Evolutionary conservation across 352 stramenopile species (phyloP), one percentile per base, ranked within the genome.

Genomic region (Pythium guiyangense): DNA sequence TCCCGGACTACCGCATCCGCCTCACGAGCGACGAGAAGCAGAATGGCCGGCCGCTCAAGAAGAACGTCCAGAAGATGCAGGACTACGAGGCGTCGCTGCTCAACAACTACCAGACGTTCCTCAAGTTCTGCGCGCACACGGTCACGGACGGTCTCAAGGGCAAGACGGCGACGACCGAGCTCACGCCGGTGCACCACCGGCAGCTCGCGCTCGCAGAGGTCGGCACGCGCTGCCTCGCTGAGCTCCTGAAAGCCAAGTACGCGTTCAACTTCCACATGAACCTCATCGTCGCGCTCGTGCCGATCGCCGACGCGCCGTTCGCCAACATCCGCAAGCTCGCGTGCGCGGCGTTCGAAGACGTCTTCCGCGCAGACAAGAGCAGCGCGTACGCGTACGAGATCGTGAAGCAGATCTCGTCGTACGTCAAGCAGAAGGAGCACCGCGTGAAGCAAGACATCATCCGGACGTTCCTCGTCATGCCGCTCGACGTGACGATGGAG

Each of bases 1-100:
- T 98, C 34, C 96, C 96, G 0, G 83, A 92, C 57, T 98, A 99
- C 74, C 85, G 95, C 52, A 98, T 99, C 51, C 90, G 94, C 57
- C 60, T 89, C 25, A 79, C 91, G 34, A 95, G 79, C 1, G 73
- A 90, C 3, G 93, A 98, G 61, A 80, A 88, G 60, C 81, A 88
- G 61, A 76, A 87, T 25, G 88, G 88, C 35, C 79, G 77, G 0
- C 83, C 83, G 10, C 72, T 82, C 59, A 94, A 94, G 70, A 95
- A 95, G 62, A 87, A 88, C 56, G 85, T 95, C 56, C 74, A 93
- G 64, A 73, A 91, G 52, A 87, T 95, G 77, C 84, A 92, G 55
- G 85, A 95, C 20, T 93, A 76, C 51, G 85, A 95, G 57, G 70
- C 74, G 2, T 60, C 71, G 46, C 59, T 95, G 70, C 71, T 95